Percentiles rank a stretch among this genome's conserved stretches.
Evolutionary conservation across 495 filamentous ascomycete genomes (phyloP).

Genomic region (Penicillium simplicissimum): DNA sequence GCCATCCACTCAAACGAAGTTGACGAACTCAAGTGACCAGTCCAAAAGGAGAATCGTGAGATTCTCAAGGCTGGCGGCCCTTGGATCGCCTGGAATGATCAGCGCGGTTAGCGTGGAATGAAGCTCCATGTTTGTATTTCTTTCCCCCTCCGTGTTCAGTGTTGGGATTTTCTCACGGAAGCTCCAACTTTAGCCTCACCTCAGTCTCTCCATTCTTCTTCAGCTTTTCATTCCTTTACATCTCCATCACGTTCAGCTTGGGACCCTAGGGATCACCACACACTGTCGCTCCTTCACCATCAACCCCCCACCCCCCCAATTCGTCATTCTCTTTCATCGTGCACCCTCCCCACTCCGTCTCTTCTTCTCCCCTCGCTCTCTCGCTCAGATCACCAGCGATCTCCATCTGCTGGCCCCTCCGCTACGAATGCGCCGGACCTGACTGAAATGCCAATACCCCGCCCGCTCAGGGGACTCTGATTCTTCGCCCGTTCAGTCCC

Average conservation of each 20-base stretch:
- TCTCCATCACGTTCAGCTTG: background rate
- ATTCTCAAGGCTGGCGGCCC: slow-evolving; percentile 2
- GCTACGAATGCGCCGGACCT: slow-evolving; percentile 20
- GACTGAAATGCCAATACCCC: slow-evolving; percentile 26
- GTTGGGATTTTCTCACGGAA: background rate
- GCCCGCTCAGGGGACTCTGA: slow-evolving; percentile 30
- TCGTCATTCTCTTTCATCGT: slow-evolving; percentile 8
- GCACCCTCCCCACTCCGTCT: slow-evolving; percentile 6
- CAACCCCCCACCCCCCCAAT: background rate
- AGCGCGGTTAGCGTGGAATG: slow-evolving; percentile 23
- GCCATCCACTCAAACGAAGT: background rate
- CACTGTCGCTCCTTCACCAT: background rate
- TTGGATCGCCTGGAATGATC: slow-evolving; percentile 30
- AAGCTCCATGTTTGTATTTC: slow-evolving; percentile 18
- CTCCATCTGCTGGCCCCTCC: background rate
- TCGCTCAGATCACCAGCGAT: background rate
- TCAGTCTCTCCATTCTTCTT: background rate
- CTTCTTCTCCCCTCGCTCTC: slow-evolving; percentile 7
- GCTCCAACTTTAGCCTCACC: background rate
- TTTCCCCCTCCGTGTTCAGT: background rate
- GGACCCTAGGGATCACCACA: background rate
- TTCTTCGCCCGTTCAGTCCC: slow-evolving; percentile 15
- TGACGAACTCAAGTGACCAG: background rate
- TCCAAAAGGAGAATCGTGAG: background rate
- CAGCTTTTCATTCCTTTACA: background rate